These are phyloP conservation scores for Tuctoria greenei DNA, from an alignment of 176 grass and related monocot genomes.

Conservation along the genomic window DNA sequence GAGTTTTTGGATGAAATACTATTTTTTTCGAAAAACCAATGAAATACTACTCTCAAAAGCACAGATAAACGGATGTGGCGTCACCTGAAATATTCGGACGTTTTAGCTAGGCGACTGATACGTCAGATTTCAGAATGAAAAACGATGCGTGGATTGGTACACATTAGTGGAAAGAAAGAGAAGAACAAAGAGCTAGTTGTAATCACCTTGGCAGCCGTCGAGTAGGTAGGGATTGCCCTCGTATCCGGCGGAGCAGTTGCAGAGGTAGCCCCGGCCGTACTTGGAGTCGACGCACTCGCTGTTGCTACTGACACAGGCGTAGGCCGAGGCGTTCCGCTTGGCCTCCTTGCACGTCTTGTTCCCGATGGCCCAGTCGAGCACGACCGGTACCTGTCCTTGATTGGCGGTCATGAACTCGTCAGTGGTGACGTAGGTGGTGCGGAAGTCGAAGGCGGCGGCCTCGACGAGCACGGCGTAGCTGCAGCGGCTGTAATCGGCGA, in stretches of 20 bases:
- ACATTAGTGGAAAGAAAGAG: neutral
- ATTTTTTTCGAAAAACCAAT: too few relatives aligned
- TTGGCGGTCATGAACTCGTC: slow-evolving; percentile 31
- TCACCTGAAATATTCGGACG: too few relatives aligned
- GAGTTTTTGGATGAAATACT: too few relatives aligned
- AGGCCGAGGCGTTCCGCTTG: slow-evolving; percentile 25
- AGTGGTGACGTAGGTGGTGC: slow-evolving; percentile 42
- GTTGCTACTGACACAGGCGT: slow-evolving; percentile 52
- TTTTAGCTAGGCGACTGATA: too few relatives aligned
- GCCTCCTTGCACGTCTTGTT: slow-evolving; percentile 51
- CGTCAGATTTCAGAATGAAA: too few relatives aligned
- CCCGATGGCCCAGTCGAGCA: slow-evolving; percentile 73
- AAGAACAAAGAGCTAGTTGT: neutral
- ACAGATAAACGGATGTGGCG: too few relatives aligned
- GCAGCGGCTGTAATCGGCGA: slow-evolving; percentile 30
- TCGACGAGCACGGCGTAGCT: slow-evolving; percentile 67
- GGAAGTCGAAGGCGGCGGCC: slow-evolving; percentile 54
- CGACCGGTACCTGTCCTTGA: slow-evolving; percentile 37
- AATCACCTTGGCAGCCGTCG: slow-evolving; percentile 53
- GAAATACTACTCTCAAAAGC: too few relatives aligned
- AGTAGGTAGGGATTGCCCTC: slow-evolving; percentile 70
- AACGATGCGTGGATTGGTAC: too few relatives aligned
- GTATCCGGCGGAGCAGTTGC: slow-evolving; percentile 66
- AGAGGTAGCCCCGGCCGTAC: slow-evolving; percentile 60
- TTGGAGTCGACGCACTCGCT: slow-evolving; percentile 46